A percentile compares a stretch with the other conserved stretches of the same genome.
These are phyloP conservation scores for Salix arbutifolia DNA, from an alignment of 345 rosid genomes.

Conservation along the genomic window DNA sequence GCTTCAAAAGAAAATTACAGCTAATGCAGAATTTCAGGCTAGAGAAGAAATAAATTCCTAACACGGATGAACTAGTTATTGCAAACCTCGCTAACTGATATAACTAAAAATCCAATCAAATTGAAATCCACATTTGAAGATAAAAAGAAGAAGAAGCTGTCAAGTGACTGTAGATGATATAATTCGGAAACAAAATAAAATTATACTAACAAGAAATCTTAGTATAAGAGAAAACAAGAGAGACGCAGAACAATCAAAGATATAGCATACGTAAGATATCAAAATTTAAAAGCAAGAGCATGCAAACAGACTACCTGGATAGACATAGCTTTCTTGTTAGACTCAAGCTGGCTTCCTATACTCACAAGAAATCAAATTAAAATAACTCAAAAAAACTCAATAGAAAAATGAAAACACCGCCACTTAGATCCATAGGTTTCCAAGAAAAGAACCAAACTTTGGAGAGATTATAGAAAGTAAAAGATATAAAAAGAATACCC, in stretches of 20 bases:
- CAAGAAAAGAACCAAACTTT: background rate
- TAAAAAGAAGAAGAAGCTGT: background rate
- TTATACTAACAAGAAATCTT: background rate
- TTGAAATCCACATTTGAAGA: background rate
- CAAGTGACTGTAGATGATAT: background rate
- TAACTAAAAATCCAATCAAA: background rate
- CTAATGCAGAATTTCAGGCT: background rate
- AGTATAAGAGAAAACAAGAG: background rate
- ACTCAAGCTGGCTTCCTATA: slow-evolving; percentile 54
- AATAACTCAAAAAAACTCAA: too few relatives aligned
- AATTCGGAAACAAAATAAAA: background rate
- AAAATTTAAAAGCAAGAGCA: background rate
- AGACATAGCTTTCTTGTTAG: slow-evolving; percentile 60
- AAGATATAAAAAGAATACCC: slow-evolving; percentile 20
- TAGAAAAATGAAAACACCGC: background rate
- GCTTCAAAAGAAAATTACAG: background rate
- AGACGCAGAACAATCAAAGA: background rate
- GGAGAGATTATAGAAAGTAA: background rate
- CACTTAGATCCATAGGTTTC: background rate
- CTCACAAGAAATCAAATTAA: background rate
- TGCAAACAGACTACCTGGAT: slow-evolving; percentile 41
- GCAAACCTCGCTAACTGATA: background rate
- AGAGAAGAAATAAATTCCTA: background rate
- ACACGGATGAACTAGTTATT: background rate
- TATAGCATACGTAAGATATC: background rate